A percentile compares a stretch with the other conserved stretches of the same genome.
phyloP scores from a whole-genome alignment of 768 basidiomycete genomes.

The Phlebiopsis flavidoalba region DNA sequence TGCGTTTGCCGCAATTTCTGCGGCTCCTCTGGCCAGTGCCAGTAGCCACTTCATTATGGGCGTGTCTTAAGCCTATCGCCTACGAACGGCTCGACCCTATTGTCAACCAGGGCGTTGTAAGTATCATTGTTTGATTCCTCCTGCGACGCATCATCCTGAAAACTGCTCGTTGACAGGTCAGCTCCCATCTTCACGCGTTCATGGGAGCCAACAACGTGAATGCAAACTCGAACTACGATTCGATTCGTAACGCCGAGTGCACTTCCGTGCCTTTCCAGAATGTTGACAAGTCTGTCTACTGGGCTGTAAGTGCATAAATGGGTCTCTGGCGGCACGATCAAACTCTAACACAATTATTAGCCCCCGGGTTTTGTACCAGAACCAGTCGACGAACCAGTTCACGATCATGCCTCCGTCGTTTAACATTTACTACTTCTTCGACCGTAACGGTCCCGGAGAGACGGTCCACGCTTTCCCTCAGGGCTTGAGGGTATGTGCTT shows the following conservation, averaged over 20 bases:
- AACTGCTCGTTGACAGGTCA: slow-evolving; percentile 1
- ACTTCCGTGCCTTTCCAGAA: slow-evolving; percentile 11
- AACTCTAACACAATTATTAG: background rate
- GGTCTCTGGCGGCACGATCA: background rate
- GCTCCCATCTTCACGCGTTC: slow-evolving; percentile 10
- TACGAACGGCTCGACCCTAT: slow-evolving; percentile 14
- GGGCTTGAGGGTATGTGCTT: slow-evolving; percentile 15
- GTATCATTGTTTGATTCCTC: background rate
- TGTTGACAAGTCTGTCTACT: slow-evolving; percentile 21
- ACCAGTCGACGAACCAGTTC: slow-evolving; percentile 12
- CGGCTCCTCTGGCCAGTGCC: slow-evolving; percentile 1
- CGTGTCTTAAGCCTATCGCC: slow-evolving; percentile 7
- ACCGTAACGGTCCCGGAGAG: slow-evolving; percentile 17
- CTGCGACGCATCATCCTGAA: background rate
- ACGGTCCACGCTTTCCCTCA: slow-evolving; percentile 18
- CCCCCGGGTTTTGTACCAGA: slow-evolving; percentile 17
- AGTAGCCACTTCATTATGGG: slow-evolving; percentile 13
- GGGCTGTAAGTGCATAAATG: slow-evolving; percentile 15
- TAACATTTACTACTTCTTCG: slow-evolving; percentile 22
- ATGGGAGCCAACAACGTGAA: slow-evolving; percentile 11
- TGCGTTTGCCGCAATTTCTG: slow-evolving; percentile 4
- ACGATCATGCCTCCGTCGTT: slow-evolving; percentile 13
- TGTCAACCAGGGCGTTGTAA: slow-evolving; percentile 11
- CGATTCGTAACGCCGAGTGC: slow-evolving; percentile 4
- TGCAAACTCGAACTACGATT: slow-evolving; percentile 6